phyloP scores from a whole-genome alignment of 2,329 filamentous ascomycete genomes.

The Alternaria atra region DNA sequence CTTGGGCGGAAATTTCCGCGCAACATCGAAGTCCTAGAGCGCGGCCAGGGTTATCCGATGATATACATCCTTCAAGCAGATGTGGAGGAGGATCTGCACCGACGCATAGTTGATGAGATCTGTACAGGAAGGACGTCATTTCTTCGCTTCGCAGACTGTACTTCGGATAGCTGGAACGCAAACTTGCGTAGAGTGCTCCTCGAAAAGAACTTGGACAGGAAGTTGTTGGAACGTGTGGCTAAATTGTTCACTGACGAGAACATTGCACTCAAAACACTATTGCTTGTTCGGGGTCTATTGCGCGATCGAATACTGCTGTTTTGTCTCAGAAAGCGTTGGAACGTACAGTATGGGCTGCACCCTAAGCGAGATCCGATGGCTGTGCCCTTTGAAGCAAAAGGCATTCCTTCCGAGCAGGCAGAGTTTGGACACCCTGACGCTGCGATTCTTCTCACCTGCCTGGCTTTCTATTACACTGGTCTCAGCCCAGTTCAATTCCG shows the following conservation, averaged over 20 bases:
- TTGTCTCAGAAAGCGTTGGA: conserved; percentile 68
- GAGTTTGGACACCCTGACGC: conserved; percentile 77
- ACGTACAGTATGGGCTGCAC: conserved; percentile 71
- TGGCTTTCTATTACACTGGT: conserved; percentile 73
- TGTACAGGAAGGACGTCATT: conserved; percentile 31
- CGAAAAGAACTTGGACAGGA: too few species aligned
- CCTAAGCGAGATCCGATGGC: conserved; percentile 59
- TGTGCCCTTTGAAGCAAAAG: conserved; percentile 73
- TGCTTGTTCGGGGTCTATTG: conserved; percentile 66
- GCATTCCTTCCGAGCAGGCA: conserved; percentile 66
- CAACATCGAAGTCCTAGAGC: conserved; percentile 60
- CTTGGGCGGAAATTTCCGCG: conserved; percentile 44
- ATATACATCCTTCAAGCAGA: conserved; percentile 65
- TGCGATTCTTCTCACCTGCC: conserved; percentile 69
- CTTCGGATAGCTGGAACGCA: too few species aligned
- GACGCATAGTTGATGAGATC: conserved; percentile 17
- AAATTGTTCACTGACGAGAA: too few species aligned
- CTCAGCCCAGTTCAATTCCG: conserved; percentile 62
- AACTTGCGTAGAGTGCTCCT: too few species aligned
- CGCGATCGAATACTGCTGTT: conserved; percentile 64
- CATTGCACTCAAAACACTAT: too few species aligned
- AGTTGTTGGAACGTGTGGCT: too few species aligned
- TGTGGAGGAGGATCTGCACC: conserved; percentile 63
- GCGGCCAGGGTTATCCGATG: conserved; percentile 54
- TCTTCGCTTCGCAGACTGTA: too few species aligned